These are phyloP conservation scores for Solanum corneliomulleri DNA, from an alignment of 257 asterid species.

Conservation along the genomic window DNA sequence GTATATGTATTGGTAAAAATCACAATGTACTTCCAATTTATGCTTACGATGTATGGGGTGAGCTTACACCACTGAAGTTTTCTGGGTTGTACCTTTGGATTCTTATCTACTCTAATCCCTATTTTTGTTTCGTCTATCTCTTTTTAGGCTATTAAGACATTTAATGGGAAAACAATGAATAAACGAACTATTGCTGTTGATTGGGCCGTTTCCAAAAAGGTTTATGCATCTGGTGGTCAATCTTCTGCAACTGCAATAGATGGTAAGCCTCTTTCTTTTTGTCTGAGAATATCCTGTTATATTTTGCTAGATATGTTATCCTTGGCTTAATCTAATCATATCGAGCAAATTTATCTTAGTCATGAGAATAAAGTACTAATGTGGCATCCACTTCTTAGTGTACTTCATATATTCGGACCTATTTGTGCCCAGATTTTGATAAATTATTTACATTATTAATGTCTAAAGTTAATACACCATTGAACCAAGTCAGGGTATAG, in stretches of 20 bases:
- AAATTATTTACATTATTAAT: background rate
- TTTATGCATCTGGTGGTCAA: constrained; percentile 49
- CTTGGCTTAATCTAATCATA: background rate
- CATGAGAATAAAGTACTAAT: background rate
- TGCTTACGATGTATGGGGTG: background rate
- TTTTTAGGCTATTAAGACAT: constrained; percentile 64
- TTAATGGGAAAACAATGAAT: constrained; percentile 65
- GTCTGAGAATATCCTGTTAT: background rate
- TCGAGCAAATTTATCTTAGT: background rate
- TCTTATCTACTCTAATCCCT: background rate
- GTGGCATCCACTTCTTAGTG: background rate
- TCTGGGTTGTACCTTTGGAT: background rate
- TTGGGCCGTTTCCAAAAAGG: constrained; percentile 79
- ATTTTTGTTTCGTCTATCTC: background rate
- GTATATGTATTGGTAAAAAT: background rate
- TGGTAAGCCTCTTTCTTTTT: constrained; percentile 32
- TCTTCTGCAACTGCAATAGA: constrained; percentile 32
- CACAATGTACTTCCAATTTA: background rate
- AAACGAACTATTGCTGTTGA: constrained; percentile 87
- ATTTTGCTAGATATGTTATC: background rate
- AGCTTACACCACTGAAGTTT: background rate
- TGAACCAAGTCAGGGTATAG: background rate
- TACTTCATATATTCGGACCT: background rate
- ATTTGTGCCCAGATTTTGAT: background rate
- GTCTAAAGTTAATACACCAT: background rate